A percentile compares a stretch with the other conserved stretches of the same genome.
These are phyloP conservation scores for Ceriops tagal DNA, from an alignment of 345 rosid species.

Conservation along the genomic window DNA sequence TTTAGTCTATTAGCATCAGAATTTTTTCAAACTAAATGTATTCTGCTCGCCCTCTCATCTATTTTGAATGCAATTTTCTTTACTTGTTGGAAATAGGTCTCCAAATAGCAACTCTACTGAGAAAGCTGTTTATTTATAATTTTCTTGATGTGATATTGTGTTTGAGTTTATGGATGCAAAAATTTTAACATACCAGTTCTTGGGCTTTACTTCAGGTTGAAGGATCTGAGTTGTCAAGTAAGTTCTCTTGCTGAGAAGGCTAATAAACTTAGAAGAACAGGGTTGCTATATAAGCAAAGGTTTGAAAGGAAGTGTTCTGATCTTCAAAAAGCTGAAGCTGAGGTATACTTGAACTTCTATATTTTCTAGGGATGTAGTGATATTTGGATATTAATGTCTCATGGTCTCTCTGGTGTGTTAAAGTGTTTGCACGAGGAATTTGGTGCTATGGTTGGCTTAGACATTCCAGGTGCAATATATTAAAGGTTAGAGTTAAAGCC, in stretches of 20 bases:
- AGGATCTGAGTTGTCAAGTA: constrained; percentile 38
- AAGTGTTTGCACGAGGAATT: constrained; percentile 95
- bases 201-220: constrained; percentile 49
- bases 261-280: constrained; percentile 37
- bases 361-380: not conserved
- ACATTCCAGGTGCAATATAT: no score
- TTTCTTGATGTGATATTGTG: not conserved
- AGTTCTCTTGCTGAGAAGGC: constrained; percentile 40
- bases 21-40: no score
- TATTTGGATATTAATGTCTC: not conserved
- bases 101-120: no score
- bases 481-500: no score
- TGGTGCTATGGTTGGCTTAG: constrained; percentile 44
- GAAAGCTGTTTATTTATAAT: not conserved
- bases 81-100: no score
- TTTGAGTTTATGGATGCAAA: not conserved
- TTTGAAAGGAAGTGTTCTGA: constrained; percentile 55
- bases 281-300: constrained; percentile 44
- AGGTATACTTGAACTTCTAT: constrained; percentile 43
- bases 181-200: not conserved
- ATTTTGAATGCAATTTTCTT: no score
- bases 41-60: no score
- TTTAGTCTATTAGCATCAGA: not conserved
- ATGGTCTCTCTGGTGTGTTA: constrained; percentile 30
- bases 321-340: constrained; percentile 86